Conservation (phyloP, 2,329 filamentous ascomycete genomes). For the Zasmidium citrigriseum region DNA sequence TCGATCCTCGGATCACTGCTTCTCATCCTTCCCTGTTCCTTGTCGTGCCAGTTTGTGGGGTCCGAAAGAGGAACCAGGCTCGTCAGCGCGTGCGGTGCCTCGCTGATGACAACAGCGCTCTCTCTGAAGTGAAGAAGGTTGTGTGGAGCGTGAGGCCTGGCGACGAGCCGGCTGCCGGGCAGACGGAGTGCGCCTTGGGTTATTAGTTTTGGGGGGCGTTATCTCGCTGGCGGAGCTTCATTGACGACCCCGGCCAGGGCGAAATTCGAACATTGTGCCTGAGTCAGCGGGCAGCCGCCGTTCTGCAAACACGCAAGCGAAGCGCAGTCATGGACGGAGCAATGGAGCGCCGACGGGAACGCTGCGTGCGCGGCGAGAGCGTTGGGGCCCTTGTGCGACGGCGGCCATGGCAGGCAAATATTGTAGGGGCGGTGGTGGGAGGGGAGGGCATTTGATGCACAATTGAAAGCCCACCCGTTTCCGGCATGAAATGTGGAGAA, state of each 20-base stretch:
- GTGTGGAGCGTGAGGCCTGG: neutral
- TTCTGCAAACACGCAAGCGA: neutral
- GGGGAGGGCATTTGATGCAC: too few relatives aligned
- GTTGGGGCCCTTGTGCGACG: neutral
- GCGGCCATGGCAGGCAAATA: neutral
- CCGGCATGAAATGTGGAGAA: too few relatives aligned
- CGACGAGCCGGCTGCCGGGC: neutral
- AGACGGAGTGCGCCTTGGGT: neutral
- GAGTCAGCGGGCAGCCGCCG: neutral
- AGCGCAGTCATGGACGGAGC: neutral
- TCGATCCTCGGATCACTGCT: slow-evolving; percentile 4
- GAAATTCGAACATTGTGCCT: neutral
- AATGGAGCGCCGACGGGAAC: neutral
- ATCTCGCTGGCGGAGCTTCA: neutral
- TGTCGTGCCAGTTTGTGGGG: slow-evolving; percentile 1
- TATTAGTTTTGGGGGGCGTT: neutral
- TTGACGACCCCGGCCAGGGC: neutral
- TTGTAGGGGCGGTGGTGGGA: too few relatives aligned
- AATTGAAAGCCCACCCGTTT: too few relatives aligned
- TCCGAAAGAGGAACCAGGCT: neutral
- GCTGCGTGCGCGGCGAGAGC: neutral
- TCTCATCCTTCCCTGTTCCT: neutral
- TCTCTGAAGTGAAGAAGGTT: too few relatives aligned
- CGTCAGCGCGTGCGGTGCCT: too few relatives aligned
- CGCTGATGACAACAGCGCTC: too few relatives aligned